Percentiles rank a stretch among this genome's conserved stretches.
Evolutionary conservation across 371 early-diverging fungal species (phyloP).

Genomic region (Apophysomyces variabilis): DNA sequence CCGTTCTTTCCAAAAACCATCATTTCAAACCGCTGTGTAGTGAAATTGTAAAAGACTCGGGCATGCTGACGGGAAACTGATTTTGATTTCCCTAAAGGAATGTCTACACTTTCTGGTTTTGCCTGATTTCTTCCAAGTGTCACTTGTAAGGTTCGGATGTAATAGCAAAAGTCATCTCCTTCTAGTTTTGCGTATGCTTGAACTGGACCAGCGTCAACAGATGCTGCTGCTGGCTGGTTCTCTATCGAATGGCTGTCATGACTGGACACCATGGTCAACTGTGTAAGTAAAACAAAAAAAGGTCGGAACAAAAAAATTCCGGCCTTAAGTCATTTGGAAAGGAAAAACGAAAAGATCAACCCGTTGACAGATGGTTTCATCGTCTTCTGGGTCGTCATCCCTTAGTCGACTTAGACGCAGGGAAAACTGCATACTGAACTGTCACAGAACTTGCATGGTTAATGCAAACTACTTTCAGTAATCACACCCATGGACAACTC

Average conservation of each 20-base stretch:
- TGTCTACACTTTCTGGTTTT: conserved; percentile 69
- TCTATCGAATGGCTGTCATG: conserved; percentile 12
- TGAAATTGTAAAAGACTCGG: conserved; percentile 82
- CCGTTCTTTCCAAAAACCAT: conserved; percentile 89
- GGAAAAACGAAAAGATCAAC: neutral
- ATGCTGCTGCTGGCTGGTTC: conserved; percentile 20
- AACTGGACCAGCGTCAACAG: conserved; percentile 58
- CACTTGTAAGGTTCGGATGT: conserved; percentile 78
- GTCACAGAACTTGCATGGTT: neutral
- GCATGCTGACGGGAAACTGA: conserved; percentile 87
- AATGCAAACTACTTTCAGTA: no score
- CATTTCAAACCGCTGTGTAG: conserved; percentile 80
- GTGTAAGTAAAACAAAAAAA: neutral
- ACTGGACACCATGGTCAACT: conserved; percentile 6
- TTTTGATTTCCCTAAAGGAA: conserved; percentile 82
- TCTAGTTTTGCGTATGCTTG: conserved; percentile 93
- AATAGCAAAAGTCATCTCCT: conserved; percentile 82
- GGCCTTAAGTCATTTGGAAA: conserved; percentile 4
- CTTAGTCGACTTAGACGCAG: neutral
- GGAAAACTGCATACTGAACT: neutral
- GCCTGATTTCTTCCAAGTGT: conserved; percentile 75
- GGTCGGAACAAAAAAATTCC: conserved; percentile 5
- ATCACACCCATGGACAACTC: no score
- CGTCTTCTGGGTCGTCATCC: neutral
- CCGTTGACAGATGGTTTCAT: neutral